Conservation (phyloP, 306 rosid species). For the Erythrophleum fordii region DNA sequence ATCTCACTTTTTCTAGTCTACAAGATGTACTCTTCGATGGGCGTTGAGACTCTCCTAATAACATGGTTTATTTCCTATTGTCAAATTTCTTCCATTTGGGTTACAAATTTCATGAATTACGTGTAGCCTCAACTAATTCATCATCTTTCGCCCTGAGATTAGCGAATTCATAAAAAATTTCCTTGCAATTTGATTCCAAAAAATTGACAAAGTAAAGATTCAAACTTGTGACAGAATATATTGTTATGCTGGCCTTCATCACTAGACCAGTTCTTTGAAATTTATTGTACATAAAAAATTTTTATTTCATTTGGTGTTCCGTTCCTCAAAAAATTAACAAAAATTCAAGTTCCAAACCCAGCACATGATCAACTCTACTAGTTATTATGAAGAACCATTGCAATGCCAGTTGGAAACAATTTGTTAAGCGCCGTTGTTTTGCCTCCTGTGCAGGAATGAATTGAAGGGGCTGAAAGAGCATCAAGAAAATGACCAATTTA, state of each 20-base stretch:
- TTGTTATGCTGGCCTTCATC: too few species aligned
- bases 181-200: background rate
- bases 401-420: background rate
- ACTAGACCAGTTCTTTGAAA: too few species aligned
- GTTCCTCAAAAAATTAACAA: background rate
- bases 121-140: too few species aligned
- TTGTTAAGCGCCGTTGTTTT: background rate
- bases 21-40: background rate
- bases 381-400: background rate
- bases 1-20: background rate
- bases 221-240: background rate
- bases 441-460: background rate
- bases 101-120: background rate
- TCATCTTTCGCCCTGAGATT: background rate
- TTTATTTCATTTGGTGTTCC: background rate
- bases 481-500: background rate
- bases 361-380: background rate
- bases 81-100: background rate
- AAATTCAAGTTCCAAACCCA: background rate
- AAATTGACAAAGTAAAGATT: background rate
- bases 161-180: background rate
- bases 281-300: background rate
- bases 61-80: background rate
- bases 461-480: background rate
- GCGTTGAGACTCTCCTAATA: background rate